Conservation (phyloP, 257 asterid species). For the Hygrophila difformis region DNA sequence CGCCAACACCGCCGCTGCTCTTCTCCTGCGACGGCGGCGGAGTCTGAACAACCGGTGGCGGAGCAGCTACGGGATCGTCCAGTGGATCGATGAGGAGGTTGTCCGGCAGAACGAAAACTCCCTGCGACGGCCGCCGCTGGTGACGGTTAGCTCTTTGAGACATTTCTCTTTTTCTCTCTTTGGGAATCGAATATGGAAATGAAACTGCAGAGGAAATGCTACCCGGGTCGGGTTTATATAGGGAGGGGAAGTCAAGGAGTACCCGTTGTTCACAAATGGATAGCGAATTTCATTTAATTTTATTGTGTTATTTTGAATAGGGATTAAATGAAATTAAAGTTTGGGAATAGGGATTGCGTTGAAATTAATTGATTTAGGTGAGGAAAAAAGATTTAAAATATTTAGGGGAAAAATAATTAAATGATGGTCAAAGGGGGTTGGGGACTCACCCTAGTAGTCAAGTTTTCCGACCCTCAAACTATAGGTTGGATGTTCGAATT, state of each 20-base stretch:
- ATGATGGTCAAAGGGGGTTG: no score
- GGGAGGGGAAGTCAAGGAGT: conserved; percentile 27
- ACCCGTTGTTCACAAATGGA: conserved; percentile 31
- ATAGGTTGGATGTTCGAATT: no score
- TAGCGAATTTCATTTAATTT: no score
- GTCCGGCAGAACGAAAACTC: conserved; percentile 52
- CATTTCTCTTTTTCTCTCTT: conserved; percentile 27
- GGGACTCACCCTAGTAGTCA: no score
- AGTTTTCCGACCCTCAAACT: no score
- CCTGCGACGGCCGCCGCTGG: conserved; percentile 69
- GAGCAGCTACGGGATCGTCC: conserved; percentile 27
- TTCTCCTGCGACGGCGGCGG: conserved; percentile 21
- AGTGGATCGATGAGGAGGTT: conserved; percentile 35
- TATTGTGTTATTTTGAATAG: no score
- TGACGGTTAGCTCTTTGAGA: conserved; percentile 61
- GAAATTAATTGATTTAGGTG: no score
- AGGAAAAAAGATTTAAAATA: no score
- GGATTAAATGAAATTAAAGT: no score
- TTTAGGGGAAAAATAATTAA: no score
- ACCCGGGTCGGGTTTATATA: conserved; percentile 26
- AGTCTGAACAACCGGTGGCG: conserved; percentile 25
- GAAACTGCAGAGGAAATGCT: conserved; percentile 5
- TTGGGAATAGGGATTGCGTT: no score
- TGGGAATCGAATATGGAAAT: conserved; percentile 1
- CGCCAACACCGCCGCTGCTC: conserved; percentile 22